Evolutionary conservation across 306 rosid genomes (phyloP), one percentile per base, ranked within the genome.

Genomic region (Pterocarpus macrocarpus): DNA sequence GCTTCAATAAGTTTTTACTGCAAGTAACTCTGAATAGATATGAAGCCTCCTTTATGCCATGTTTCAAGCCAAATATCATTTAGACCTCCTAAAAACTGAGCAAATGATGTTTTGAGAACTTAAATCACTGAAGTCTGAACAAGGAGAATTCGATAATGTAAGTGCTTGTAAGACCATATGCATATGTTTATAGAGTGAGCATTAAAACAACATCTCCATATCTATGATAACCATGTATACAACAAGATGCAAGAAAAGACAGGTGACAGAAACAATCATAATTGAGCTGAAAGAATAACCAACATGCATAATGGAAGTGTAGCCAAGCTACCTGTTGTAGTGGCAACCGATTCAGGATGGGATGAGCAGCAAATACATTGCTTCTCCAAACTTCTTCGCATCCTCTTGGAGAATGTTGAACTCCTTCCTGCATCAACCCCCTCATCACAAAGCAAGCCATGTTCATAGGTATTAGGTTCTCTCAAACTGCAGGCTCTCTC

Each of bases 281-380:
- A 44, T 67, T 64, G 44, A 71, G 57, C 67, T 59, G 41, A 70
- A 45, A 69, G 50, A 76, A 64, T 75, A 80, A 62, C 70, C 59
- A 55, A 15, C 44, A 74, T 56, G 73, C 49, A 80, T 72, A 56
- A 50, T 80, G 63, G 52, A 58, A 30, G 77, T 35, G 73, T 58
- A 57, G 32, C 35, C 73, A 88, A 78, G 64, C 58, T 91, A 95
- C 99, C 99, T 78, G 84, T 73, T 72, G 76, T 49, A 82, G 70
- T 81, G 76, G 81, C 80, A 86, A 69, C 69, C 57, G 67, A 82
- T 69, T 89, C 90, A 52, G 39, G 80, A 65, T 63, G 80, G 66
- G 66, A 45, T 62, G 80, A 66, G 16, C 14, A 58, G 86, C 78
- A 45, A 75, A 49, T 44, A 55, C 53, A 67, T 75, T 79, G 80